Base-by-base conservation (phyloP, 371 early-diverging fungal genomes). In the Mortierella polycephala region DNA sequence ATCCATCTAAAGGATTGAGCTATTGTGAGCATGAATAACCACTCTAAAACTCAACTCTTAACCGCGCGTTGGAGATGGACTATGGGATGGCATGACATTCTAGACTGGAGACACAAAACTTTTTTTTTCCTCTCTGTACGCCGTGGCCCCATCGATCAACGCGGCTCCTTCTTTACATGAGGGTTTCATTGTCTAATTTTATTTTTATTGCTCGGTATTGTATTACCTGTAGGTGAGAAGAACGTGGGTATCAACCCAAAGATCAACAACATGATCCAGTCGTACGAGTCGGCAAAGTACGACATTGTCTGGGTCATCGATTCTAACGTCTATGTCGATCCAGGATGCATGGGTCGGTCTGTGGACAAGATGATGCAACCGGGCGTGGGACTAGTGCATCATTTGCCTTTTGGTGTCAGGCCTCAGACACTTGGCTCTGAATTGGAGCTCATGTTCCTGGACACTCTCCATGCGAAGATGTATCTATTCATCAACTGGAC, bases 231-330 rank as follows among this genome's bases (percentile, higher is more conserved):
- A 93, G 96, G 92, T 40, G 92, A 92, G 57, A 74, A 69, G 49
- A 73, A 82, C 14, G 87, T 91, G 1, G 95, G 94, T 45, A 90
- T 91, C 47, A 98, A 98, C 72, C 98, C 98, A 7, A 98, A 98
- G 77, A 89, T 98, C 75, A 95, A 95, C 85, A 98, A 98, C 82
- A 87, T 98, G 87, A 71, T 95, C 13, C 84, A 87, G 66, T 90
- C 94, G 1, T 97, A 95, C 75, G 83, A 88, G 30, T 69, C 81
- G 7, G 92, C 95, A 1, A 89, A 92, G 65, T 85, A 95, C 81
- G 95, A 97, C 70, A 90, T 97, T 62, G 69, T 98, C 16, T 98
- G 98, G 98, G 90, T 97, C 44, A 83, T 92, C 40, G 98, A 98
- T 75, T 93, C 93, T 9, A 98, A 98, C 82, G 91, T 97, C 1